These are phyloP conservation scores for Syncephalis plumigaleata DNA, from an alignment of 371 early-diverging fungal genomes.

Conservation along the genomic window DNA sequence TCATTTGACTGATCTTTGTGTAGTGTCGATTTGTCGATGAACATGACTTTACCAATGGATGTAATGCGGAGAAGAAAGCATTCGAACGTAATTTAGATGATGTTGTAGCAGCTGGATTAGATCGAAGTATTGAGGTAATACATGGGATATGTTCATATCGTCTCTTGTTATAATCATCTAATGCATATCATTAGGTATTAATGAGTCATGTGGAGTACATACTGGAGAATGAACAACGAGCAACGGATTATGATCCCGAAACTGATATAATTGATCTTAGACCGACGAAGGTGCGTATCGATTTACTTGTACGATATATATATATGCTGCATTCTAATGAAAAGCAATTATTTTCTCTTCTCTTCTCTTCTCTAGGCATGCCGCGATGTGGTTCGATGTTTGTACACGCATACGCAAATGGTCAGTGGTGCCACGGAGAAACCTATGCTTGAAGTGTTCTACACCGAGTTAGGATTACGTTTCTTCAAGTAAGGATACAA, in stretches of 20 bases:
- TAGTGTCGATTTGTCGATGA: conserved; percentile 53
- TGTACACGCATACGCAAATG: conserved; percentile 55
- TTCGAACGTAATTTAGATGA: conserved; percentile 73
- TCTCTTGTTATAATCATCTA: background rate
- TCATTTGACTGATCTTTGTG: background rate
- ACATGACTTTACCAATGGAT: conserved; percentile 64
- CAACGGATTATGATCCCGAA: conserved; percentile 47
- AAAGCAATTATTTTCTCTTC: too few relatives aligned
- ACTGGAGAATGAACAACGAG: conserved; percentile 34
- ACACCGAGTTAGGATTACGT: conserved; percentile 70
- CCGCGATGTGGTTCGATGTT: conserved; percentile 51
- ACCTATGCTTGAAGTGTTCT: conserved; percentile 75
- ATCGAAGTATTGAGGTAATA: conserved; percentile 59
- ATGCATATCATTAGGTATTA: conserved; percentile 21
- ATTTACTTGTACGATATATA: background rate
- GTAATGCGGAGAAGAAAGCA: conserved; percentile 65
- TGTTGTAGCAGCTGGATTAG: conserved; percentile 74
- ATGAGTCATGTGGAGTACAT: conserved; percentile 62
- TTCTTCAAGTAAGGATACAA: conserved; percentile 51
- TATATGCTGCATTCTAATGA: too few relatives aligned
- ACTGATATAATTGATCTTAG: conserved; percentile 25
- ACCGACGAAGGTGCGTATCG: conserved; percentile 41
- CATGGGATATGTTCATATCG: background rate
- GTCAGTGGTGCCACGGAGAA: conserved; percentile 62
- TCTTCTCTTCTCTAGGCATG: conserved; percentile 21